Percentiles rank a stretch among this genome's conserved stretches.
phyloP scores from a whole-genome alignment of 2,329 filamentous ascomycete species.

The Venturia pyrina region DNA sequence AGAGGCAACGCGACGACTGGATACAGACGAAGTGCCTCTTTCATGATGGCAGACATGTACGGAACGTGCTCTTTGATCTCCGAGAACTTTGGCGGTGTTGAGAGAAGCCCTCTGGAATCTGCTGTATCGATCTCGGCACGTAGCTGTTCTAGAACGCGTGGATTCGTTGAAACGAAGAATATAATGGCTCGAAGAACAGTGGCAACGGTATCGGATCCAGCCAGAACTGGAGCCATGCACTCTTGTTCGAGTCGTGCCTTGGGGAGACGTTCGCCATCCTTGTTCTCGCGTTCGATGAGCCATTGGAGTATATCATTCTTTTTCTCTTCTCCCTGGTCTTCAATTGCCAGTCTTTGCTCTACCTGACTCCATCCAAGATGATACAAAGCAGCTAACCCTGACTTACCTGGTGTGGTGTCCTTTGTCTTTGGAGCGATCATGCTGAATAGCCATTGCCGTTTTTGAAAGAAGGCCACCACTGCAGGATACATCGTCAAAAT shows the following conservation, averaged over 20 bases:
- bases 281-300: constrained; percentile 34
- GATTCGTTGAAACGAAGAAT: constrained; percentile 42
- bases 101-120: constrained; percentile 17
- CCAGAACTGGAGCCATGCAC: constrained; percentile 26
- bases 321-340: constrained; percentile 11
- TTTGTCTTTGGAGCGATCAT: constrained; percentile 12
- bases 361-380: constrained; percentile 35
- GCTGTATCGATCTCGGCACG: constrained; percentile 36
- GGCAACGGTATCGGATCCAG: constrained; percentile 49
- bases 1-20: constrained; percentile 23
- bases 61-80: constrained; percentile 35
- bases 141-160: constrained; percentile 35
- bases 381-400: constrained; percentile 14
- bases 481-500: constrained; percentile 34
- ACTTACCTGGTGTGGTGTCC: neutral
- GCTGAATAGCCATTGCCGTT: neutral
- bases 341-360: constrained; percentile 31
- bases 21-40: constrained; percentile 37
- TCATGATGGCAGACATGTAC: constrained; percentile 37
- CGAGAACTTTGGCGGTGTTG: constrained; percentile 30
- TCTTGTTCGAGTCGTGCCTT: neutral
- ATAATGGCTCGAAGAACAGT: constrained; percentile 44
- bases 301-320: constrained; percentile 45
- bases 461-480: constrained; percentile 20
- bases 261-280: constrained; percentile 23